These are phyloP conservation scores for Cydonia oblonga DNA, from an alignment of 331 rosid genomes.

Conservation along the genomic window DNA sequence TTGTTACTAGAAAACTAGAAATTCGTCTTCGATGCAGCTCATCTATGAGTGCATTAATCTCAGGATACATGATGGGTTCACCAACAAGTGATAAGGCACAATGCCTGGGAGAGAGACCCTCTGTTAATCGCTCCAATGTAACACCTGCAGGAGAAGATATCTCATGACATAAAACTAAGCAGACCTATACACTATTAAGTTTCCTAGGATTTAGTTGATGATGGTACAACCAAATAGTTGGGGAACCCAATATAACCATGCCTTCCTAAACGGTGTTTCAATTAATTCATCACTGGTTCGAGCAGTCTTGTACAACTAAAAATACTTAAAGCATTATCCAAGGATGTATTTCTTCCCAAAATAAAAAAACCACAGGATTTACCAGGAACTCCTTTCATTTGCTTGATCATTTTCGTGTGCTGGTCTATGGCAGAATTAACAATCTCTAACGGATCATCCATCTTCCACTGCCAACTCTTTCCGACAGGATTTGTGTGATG, in stretches of 20 bases:
- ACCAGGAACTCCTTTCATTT: conserved; percentile 99
- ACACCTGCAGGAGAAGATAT: conserved; percentile 49
- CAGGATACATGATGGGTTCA: conserved; percentile 97
- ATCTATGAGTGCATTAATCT: conserved; percentile 82
- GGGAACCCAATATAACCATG: not conserved
- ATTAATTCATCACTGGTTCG: not conserved
- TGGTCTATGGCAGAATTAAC: conserved; percentile 74
- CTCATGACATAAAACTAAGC: not conserved
- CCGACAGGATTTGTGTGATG: conserved; percentile 98
- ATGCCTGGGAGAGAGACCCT: conserved; percentile 87
- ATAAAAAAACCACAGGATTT: not conserved
- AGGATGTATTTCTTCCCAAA: not conserved
- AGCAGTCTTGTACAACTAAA: not conserved
- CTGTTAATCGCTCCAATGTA: conserved; percentile 70
- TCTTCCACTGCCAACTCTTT: conserved; percentile 98
- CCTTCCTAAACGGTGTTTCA: not conserved
- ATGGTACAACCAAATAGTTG: not conserved
- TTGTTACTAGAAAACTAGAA: conserved; percentile 90
- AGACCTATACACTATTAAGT: not conserved
- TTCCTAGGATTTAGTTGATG: not conserved
- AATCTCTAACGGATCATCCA: conserved; percentile 84
- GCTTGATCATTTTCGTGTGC: conserved; percentile 85
- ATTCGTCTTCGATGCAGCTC: conserved; percentile 75
- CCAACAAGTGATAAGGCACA: conserved; percentile 99
- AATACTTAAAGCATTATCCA: not conserved